Evolutionary conservation across 2,329 filamentous ascomycete genomes (phyloP).

Genomic region (Xylaria sp.): DNA sequence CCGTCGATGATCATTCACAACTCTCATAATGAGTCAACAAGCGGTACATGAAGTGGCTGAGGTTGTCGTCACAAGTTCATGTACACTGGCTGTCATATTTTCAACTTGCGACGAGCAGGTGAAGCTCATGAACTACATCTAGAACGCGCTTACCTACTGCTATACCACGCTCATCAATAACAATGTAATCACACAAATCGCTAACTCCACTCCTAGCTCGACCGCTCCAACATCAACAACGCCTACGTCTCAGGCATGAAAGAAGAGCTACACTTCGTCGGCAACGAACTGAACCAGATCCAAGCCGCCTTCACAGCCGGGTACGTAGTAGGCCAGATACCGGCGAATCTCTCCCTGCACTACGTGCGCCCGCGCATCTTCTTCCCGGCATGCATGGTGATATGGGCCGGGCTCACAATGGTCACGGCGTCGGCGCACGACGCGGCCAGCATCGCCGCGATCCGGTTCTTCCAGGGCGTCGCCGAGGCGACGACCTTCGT

Average conservation of each 20-base stretch:
- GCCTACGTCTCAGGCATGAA: slow-evolving; percentile 61
- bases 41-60: too few species aligned
- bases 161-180: too few species aligned
- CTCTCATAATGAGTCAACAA: too few species aligned
- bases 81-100: too few species aligned
- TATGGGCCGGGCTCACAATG: slow-evolving; percentile 70
- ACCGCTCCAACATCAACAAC: slow-evolving; percentile 58
- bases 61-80: too few species aligned
- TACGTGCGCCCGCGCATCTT: slow-evolving; percentile 68
- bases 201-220: slow-evolving; percentile 43
- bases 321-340: slow-evolving; percentile 62
- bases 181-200: not conserved
- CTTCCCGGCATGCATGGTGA: slow-evolving; percentile 67
- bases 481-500: slow-evolving; percentile 63
- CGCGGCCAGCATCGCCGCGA: slow-evolving; percentile 63
- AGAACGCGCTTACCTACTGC: too few species aligned
- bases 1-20: too few species aligned
- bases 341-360: slow-evolving; percentile 66
- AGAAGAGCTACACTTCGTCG: slow-evolving; percentile 55
- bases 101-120: too few species aligned
- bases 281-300: slow-evolving; percentile 58
- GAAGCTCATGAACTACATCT: too few species aligned
- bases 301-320: slow-evolving; percentile 57
- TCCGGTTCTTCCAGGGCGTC: slow-evolving; percentile 62
- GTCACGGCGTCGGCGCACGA: slow-evolving; percentile 58